Conservation (phyloP, 345 rosid genomes). For the Luvunga scandens region DNA sequence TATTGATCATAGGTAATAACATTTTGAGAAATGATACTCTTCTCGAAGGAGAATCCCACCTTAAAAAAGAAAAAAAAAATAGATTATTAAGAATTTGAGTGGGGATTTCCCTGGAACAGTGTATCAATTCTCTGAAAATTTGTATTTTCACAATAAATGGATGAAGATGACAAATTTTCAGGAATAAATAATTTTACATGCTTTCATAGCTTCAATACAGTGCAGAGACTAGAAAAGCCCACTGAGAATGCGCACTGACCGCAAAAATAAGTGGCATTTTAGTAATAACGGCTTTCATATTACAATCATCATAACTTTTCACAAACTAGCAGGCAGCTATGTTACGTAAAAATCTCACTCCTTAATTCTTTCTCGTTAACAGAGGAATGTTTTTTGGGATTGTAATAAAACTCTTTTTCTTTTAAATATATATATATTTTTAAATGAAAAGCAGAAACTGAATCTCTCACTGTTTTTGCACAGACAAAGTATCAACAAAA, state of each 20-base stretch:
- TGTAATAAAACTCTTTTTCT: background rate
- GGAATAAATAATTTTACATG: too few relatives aligned
- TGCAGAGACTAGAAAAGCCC: background rate
- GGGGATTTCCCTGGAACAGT: too few relatives aligned
- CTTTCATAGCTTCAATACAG: background rate
- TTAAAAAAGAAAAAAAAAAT: too few relatives aligned
- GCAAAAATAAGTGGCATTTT: background rate
- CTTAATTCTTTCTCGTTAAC: conserved; percentile 12
- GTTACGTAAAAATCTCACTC: background rate
- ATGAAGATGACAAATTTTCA: too few relatives aligned
- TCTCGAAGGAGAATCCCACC: too few relatives aligned
- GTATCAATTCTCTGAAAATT: too few relatives aligned
- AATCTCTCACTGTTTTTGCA: conserved; percentile 7
- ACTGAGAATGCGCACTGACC: background rate
- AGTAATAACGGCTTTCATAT: background rate
- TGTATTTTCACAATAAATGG: too few relatives aligned
- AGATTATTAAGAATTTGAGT: too few relatives aligned
- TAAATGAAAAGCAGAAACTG: conserved; percentile 11
- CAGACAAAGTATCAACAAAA: conserved; percentile 10
- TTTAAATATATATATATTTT: too few relatives aligned
- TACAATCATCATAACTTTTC: background rate
- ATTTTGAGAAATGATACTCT: too few relatives aligned
- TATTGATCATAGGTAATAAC: too few relatives aligned
- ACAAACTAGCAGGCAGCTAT: background rate
- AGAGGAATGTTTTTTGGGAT: conserved; percentile 19